phyloP scores from a whole-genome alignment of 148 eudicot genomes.

The Amaranthus hypochondriacus region DNA sequence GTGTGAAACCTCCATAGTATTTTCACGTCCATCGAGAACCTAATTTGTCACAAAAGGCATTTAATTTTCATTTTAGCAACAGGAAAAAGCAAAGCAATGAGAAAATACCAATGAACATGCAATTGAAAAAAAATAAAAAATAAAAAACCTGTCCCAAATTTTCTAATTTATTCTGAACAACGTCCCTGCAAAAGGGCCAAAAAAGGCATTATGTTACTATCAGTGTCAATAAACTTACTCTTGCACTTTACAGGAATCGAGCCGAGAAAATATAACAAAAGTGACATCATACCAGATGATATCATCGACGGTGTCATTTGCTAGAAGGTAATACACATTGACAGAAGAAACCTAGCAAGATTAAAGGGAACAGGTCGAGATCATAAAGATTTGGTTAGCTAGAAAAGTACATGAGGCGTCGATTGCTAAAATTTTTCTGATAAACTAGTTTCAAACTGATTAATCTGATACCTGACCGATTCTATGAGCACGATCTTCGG shows the following conservation, averaged over 20 bases:
- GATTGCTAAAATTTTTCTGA: neutral
- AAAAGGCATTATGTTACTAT: neutral
- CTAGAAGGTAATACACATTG: conserved; percentile 79
- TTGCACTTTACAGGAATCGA: neutral
- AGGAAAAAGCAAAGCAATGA: neutral
- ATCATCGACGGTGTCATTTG: conserved; percentile 96
- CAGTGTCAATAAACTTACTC: conserved; percentile 1
- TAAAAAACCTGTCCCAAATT: conserved; percentile 78
- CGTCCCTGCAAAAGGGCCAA: conserved; percentile 59
- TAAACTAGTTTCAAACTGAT: neutral
- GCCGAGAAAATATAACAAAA: neutral
- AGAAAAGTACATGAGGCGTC: neutral
- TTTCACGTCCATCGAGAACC: conserved; percentile 95
- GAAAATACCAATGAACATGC: neutral
- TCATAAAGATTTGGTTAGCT: neutral
- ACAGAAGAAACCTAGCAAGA: conserved; percentile 72
- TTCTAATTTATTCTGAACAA: conserved; percentile 88
- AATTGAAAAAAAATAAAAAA: conserved; percentile 2
- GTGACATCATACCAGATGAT: conserved; percentile 69
- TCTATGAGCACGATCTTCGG: conserved; percentile 98
- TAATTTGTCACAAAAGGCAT: conserved; percentile 11
- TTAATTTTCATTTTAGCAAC: neutral
- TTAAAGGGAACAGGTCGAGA: conserved; percentile 1
- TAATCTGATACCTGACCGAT: conserved; percentile 74
- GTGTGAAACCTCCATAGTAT: conserved; percentile 51